Evolutionary conservation across 1,284 basidiomycete species (phyloP).

Genomic region (Pseudozyma tsukubaensis): DNA sequence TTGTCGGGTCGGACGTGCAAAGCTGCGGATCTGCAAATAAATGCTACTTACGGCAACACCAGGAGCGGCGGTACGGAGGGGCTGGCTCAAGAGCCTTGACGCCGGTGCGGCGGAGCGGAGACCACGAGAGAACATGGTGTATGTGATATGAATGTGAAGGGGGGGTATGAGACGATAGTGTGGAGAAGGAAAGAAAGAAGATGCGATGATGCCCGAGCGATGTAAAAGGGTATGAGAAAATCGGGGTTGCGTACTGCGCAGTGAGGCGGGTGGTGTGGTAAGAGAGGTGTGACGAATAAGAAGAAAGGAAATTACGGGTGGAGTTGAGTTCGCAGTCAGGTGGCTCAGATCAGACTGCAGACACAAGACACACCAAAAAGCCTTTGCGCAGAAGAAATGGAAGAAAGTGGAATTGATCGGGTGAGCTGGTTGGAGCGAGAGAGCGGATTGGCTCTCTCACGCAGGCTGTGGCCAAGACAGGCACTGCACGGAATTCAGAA

Average conservation of each 20-base stretch:
- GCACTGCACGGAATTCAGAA: not conserved
- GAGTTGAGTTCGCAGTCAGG: conserved; percentile 14
- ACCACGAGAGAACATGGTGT: conserved; percentile 55
- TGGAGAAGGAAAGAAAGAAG: conserved; percentile 1
- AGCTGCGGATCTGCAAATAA: too few relatives aligned
- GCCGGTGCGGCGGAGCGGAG: conserved; percentile 57
- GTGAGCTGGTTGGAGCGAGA: not conserved
- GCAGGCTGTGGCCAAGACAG: not conserved
- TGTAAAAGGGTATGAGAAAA: conserved; percentile 5
- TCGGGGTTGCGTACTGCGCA: conserved; percentile 6
- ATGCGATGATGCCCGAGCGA: conserved; percentile 1
- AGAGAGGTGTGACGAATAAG: conserved; percentile 16
- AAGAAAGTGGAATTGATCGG: conserved; percentile 27
- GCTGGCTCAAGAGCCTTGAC: conserved; percentile 58
- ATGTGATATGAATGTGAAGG: conserved; percentile 13
- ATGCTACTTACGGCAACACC: conserved; percentile 52
- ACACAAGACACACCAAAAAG: conserved; percentile 3
- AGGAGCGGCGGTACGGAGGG: conserved; percentile 55
- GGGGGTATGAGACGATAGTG: conserved; percentile 8
- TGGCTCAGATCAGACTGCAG: conserved; percentile 5
- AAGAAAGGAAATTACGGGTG: conserved; percentile 33
- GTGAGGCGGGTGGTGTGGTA: conserved; percentile 12
- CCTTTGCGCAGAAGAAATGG: not conserved
- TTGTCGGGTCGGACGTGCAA: too few relatives aligned
- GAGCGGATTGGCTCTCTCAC: conserved; percentile 24